Conservation (phyloP, 2,329 filamentous ascomycete species). For the Gaeumannomyces tritici region DNA sequence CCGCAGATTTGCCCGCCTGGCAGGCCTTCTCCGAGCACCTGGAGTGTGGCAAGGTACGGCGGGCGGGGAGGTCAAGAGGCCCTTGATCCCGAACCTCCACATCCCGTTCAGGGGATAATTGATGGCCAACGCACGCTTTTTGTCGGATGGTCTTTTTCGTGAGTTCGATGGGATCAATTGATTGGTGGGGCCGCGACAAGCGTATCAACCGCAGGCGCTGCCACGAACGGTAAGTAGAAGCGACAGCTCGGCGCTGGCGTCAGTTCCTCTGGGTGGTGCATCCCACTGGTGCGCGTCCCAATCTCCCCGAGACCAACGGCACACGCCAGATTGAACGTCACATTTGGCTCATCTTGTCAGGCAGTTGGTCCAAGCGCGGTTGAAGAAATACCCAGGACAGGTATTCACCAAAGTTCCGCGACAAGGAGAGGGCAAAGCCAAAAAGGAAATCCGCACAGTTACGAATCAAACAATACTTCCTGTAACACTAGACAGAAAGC, state of each 20-base stretch:
- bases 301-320: background rate
- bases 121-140: background rate
- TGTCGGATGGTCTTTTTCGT: background rate
- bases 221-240: background rate
- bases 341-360: background rate
- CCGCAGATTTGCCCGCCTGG: background rate
- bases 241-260: background rate
- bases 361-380: background rate
- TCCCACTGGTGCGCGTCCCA: background rate
- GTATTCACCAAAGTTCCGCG: background rate
- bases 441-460: too few relatives aligned
- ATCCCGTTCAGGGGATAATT: background rate
- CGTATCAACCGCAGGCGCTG: background rate
- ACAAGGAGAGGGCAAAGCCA: too few relatives aligned
- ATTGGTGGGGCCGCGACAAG: background rate
- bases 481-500: background rate
- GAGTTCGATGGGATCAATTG: background rate
- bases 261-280: too few relatives aligned
- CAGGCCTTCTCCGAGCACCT: background rate
- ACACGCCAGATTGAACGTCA: background rate
- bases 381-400: background rate
- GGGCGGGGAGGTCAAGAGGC: background rate
- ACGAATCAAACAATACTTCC: background rate
- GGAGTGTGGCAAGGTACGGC: background rate
- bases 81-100: background rate